These are phyloP conservation scores for Ogataea methylovora DNA, from an alignment of 805 yeast species.

Conservation along the genomic window DNA sequence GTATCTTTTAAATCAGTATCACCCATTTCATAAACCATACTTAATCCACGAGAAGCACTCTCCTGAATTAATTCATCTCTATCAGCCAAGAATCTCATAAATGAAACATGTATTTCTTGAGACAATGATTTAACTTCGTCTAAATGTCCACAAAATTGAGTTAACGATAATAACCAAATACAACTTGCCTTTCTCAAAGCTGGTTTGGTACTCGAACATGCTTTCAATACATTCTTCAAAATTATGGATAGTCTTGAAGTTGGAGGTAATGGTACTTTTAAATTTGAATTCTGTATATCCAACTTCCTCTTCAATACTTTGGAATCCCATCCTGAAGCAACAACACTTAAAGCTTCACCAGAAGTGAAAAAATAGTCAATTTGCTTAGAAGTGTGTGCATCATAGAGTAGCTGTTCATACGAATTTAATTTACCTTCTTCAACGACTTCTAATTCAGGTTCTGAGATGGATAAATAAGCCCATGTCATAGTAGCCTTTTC, in stretches of 20 bases:
- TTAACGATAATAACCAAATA: conserved; percentile 77
- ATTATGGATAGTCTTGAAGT: conserved; percentile 21
- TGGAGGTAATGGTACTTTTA: conserved; percentile 5
- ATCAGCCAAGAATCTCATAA: conserved; percentile 73
- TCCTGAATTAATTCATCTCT: conserved; percentile 88
- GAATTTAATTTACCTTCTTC: conserved; percentile 13
- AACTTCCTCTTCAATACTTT: conserved; percentile 39
- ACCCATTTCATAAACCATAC: conserved; percentile 75
- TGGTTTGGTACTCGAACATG: conserved; percentile 64
- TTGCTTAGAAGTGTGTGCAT: conserved; percentile 58
- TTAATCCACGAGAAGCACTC: conserved; percentile 82
- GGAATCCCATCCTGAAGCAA: conserved; percentile 74
- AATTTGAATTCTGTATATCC: conserved; percentile 39
- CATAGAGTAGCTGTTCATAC: conserved; percentile 41
- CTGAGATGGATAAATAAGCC: conserved; percentile 43
- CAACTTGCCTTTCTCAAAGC: conserved; percentile 67
- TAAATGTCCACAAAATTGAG: conserved; percentile 60
- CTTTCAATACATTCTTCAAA: conserved; percentile 40
- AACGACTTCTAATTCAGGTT: conserved; percentile 4
- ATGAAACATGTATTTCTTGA: conserved; percentile 60
- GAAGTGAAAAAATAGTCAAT: conserved; percentile 68
- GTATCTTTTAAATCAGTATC: conserved; percentile 58
- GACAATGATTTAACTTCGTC: conserved; percentile 33
- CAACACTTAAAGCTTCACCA: conserved; percentile 75
- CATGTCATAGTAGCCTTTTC: conserved; percentile 53